Percentiles rank a stretch among this genome's conserved stretches.
Evolutionary conservation across 225 moss, liverwort and hornwort genomes (phyloP).

Genomic region (Marchantia paleacea): DNA sequence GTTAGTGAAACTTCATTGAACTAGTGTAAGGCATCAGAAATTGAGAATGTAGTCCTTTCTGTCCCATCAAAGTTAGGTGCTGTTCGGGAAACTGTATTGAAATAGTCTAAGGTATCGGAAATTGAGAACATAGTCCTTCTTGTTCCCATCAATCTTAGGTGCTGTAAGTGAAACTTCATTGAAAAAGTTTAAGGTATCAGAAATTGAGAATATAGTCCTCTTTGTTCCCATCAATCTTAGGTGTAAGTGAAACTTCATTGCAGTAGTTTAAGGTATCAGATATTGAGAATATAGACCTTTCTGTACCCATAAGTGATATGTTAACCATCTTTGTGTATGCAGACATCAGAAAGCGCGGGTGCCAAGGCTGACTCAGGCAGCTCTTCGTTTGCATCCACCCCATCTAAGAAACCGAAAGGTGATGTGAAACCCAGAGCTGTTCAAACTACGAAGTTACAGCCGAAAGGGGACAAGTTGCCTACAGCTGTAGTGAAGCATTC

Average conservation of each 20-base stretch:
- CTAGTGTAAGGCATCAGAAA: neutral
- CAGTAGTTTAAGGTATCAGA: too few relatives aligned
- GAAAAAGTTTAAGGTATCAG: too few relatives aligned
- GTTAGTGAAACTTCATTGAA: too few relatives aligned
- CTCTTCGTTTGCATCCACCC: slow-evolving; percentile 33
- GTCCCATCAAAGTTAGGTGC: neutral
- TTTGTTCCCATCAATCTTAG: neutral
- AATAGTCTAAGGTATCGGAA: too few relatives aligned
- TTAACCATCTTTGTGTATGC: slow-evolving; percentile 3
- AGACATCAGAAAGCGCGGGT: slow-evolving; percentile 36
- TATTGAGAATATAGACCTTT: too few relatives aligned
- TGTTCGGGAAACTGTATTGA: too few relatives aligned
- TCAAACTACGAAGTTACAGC: slow-evolving; percentile 19
- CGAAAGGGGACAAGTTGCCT: slow-evolving; percentile 30
- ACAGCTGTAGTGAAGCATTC: slow-evolving; percentile 18
- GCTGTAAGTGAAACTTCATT: too few relatives aligned
- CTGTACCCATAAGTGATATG: too few relatives aligned
- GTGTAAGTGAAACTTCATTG: too few relatives aligned
- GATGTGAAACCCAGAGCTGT: slow-evolving; percentile 30
- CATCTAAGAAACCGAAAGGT: slow-evolving; percentile 31
- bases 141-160: too few relatives aligned
- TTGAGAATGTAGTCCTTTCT: neutral
- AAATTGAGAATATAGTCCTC: neutral
- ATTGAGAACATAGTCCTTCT: too few relatives aligned
- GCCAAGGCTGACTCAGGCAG: slow-evolving; percentile 38